phyloP scores from a whole-genome alignment of 75 land plant species.

The Adiantum capillusveneris region DNA sequence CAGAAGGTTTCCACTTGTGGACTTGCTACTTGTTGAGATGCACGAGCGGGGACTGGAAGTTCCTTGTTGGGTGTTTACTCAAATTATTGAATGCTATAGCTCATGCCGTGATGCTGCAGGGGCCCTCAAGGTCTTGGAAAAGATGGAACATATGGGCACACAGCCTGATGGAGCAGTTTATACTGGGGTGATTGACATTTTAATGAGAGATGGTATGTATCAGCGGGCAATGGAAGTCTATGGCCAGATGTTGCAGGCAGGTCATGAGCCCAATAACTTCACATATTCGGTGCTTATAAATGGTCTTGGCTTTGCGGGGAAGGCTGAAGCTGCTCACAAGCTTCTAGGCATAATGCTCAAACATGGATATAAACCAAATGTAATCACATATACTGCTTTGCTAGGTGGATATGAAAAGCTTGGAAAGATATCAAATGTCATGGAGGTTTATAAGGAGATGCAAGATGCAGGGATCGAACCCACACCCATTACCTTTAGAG shows the following conservation, averaged over 20 bases:
- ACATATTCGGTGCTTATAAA: constrained; percentile 4
- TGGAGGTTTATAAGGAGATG: constrained; percentile 4
- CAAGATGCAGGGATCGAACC: constrained; percentile 4
- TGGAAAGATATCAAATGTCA: background rate
- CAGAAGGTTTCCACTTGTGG: constrained; percentile 10
- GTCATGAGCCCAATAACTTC: constrained; percentile 14
- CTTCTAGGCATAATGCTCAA: constrained; percentile 1
- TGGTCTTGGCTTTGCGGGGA: constrained; percentile 2
- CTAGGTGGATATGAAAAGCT: background rate
- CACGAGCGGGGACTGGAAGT: constrained; percentile 5
- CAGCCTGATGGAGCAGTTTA: constrained; percentile 14
- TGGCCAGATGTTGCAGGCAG: constrained; percentile 16
- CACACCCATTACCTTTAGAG: background rate
- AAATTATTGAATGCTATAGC: constrained; percentile 12
- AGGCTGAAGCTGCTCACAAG: constrained; percentile 1
- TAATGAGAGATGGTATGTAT: constrained; percentile 15
- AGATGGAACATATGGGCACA: constrained; percentile 7
- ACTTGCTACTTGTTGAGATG: constrained; percentile 12
- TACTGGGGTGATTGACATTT: constrained; percentile 11
- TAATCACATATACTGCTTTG: constrained; percentile 4
- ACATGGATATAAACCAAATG: constrained; percentile 4
- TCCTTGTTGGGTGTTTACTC: constrained; percentile 12
- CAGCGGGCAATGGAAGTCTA: constrained; percentile 11
- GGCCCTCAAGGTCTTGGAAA: constrained; percentile 12
- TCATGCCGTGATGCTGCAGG: constrained; percentile 11